Evolutionary conservation across 2,329 filamentous ascomycete species (phyloP).

Genomic region (Diaporthe longicolla): DNA sequence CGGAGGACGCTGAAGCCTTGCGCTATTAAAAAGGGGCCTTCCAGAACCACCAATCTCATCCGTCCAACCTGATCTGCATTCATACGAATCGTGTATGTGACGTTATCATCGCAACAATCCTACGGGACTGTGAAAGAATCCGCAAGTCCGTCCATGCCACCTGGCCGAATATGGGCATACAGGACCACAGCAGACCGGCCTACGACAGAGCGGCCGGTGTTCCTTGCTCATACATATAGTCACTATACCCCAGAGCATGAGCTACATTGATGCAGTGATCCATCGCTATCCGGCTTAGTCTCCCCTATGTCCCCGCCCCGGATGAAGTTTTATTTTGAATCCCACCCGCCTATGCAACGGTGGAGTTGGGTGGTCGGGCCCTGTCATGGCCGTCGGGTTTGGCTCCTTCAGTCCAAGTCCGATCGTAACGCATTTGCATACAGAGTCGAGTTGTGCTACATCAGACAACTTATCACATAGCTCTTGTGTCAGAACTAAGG

Average conservation of each 20-base stretch:
- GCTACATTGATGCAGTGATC: neutral
- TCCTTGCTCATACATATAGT: neutral
- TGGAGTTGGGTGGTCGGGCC: neutral
- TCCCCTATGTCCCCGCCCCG: neutral
- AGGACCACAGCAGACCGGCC: neutral
- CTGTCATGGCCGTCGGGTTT: neutral
- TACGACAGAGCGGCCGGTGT: neutral
- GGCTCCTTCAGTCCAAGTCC: neutral
- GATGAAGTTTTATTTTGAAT: neutral
- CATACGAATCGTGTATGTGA: slow-evolving; percentile 14
- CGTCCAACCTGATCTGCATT: neutral
- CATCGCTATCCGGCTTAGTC: too few species aligned
- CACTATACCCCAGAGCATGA: neutral
- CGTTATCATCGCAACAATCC: slow-evolving; percentile 17
- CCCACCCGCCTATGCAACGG: neutral
- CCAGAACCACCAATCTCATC: slow-evolving; percentile 4
- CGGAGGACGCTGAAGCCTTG: neutral
- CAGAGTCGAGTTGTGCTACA: neutral
- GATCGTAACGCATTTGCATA: neutral
- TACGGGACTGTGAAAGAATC: slow-evolving; percentile 1
- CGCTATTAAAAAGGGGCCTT: slow-evolving; percentile 11
- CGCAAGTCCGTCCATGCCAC: slow-evolving; percentile 19
- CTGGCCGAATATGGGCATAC: neutral
- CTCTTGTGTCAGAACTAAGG: neutral
- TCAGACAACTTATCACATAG: neutral